Percentiles rank a stretch among this genome's conserved stretches.
Conservation (phyloP, 140 eudicot genomes). For the Stevia rebaudiana region DNA sequence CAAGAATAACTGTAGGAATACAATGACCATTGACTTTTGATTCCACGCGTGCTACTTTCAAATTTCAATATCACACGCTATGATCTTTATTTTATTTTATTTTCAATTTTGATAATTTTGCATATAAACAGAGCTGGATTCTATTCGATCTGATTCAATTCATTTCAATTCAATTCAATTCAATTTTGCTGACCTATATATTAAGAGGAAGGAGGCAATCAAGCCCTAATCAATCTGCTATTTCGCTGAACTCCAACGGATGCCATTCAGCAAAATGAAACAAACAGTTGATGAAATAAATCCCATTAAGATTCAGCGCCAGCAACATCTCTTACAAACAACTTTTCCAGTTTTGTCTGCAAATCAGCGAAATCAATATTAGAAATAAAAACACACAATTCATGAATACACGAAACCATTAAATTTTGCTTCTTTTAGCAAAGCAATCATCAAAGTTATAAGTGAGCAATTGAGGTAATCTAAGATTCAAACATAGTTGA, state of each 20-base stretch:
- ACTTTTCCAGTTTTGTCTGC: conserved; percentile 39
- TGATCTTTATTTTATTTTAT: neutral
- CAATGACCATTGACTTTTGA: conserved; percentile 14
- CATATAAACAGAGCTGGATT: conserved; percentile 6
- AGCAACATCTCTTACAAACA: conserved; percentile 48
- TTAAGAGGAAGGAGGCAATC: conserved; percentile 25
- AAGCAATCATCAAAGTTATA: neutral
- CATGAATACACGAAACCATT: neutral
- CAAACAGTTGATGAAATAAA: conserved; percentile 54
- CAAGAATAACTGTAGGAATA: neutral
- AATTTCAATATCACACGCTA: conserved; percentile 6
- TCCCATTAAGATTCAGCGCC: conserved; percentile 44
- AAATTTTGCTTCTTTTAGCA: neutral
- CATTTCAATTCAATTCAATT: neutral
- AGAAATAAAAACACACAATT: neutral
- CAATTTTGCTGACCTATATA: conserved; percentile 16
- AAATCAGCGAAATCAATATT: conserved; percentile 19
- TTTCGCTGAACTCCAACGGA: conserved; percentile 53
- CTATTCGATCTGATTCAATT: neutral
- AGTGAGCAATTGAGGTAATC: neutral
- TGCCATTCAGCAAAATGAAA: conserved; percentile 87
- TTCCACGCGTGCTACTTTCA: conserved; percentile 21
- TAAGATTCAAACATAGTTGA: neutral
- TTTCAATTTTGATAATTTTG: neutral
- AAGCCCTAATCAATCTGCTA: conserved; percentile 32